Evolutionary conservation across 148 eudicot genomes (phyloP).

Genomic region (Rhododendron ovatum): DNA sequence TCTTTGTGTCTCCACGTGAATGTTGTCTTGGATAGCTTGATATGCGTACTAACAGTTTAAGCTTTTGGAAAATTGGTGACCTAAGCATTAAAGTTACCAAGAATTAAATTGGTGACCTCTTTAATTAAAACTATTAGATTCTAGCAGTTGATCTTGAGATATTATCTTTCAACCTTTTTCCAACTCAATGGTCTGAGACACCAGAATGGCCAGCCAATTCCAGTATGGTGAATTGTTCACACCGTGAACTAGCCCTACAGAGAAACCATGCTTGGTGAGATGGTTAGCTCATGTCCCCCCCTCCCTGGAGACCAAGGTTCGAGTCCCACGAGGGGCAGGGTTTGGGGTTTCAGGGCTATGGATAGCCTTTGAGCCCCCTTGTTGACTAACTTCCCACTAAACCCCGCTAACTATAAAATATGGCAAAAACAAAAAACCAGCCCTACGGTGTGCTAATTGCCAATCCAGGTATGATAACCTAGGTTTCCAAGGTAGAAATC

Average conservation of each 20-base stretch:
- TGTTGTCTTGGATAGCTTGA: background rate
- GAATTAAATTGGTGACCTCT: background rate
- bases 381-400: too few relatives aligned
- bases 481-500: background rate
- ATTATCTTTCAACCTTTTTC: background rate
- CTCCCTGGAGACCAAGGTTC: too few relatives aligned
- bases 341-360: too few relatives aligned
- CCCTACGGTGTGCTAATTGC: background rate
- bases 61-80: background rate
- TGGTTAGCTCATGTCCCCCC: too few relatives aligned
- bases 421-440: too few relatives aligned
- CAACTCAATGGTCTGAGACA: background rate
- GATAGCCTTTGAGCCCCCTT: too few relatives aligned
- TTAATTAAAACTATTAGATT: background rate
- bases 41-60: background rate
- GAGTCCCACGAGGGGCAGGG: too few relatives aligned
- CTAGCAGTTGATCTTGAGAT: background rate
- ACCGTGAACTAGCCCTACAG: background rate
- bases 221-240: background rate
- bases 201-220: background rate
- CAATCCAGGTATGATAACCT: background rate
- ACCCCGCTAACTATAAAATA: too few relatives aligned
- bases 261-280: too few relatives aligned
- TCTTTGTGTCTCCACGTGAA: background rate
- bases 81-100: background rate